A percentile compares a stretch with the other conserved stretches of the same genome.
Conservation (phyloP, 2,329 filamentous ascomycete genomes). For the Leptosphaerulina australis region DNA sequence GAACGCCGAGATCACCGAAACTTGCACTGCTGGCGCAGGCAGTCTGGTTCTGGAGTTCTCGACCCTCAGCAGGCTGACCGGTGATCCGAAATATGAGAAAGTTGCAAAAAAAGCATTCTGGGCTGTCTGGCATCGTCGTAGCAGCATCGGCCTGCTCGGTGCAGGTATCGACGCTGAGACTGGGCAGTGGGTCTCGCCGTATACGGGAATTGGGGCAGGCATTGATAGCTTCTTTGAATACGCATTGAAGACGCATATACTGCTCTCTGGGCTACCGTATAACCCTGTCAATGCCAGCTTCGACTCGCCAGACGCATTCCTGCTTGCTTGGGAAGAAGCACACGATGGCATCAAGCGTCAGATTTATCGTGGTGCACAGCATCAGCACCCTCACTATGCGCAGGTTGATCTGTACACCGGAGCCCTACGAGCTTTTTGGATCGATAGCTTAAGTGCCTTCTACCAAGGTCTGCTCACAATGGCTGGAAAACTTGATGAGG, state of each 20-base stretch:
- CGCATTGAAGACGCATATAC: constrained; percentile 88
- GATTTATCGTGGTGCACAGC: constrained; percentile 75
- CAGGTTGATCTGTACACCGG: constrained; percentile 89
- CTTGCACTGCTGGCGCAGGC: constrained; percentile 94
- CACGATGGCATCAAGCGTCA: constrained; percentile 89
- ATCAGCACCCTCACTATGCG: constrained; percentile 89
- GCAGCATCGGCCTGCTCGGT: constrained; percentile 84
- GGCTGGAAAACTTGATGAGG: constrained; percentile 88
- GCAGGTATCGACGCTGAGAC: constrained; percentile 91
- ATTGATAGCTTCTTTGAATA: constrained; percentile 99
- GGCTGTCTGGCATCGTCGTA: constrained; percentile 92
- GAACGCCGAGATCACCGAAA: constrained; percentile 82
- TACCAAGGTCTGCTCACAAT: constrained; percentile 88
- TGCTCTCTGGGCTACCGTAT: constrained; percentile 73
- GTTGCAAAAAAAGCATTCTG: constrained; percentile 92
- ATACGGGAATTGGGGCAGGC: constrained; percentile 93
- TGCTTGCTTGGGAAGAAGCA: constrained; percentile 82
- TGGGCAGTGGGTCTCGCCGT: constrained; percentile 85
- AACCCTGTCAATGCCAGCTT: constrained; percentile 62
- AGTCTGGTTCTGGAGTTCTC: constrained; percentile 94
- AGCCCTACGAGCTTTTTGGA: constrained; percentile 88
- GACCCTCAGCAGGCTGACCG: constrained; percentile 84
- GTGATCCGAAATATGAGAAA: constrained; percentile 85
- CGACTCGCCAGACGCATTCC: constrained; percentile 74
- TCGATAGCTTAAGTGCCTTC: constrained; percentile 93